phyloP scores from a whole-genome alignment of 2,329 filamentous ascomycete genomes.

The Xylariaceae sp. region DNA sequence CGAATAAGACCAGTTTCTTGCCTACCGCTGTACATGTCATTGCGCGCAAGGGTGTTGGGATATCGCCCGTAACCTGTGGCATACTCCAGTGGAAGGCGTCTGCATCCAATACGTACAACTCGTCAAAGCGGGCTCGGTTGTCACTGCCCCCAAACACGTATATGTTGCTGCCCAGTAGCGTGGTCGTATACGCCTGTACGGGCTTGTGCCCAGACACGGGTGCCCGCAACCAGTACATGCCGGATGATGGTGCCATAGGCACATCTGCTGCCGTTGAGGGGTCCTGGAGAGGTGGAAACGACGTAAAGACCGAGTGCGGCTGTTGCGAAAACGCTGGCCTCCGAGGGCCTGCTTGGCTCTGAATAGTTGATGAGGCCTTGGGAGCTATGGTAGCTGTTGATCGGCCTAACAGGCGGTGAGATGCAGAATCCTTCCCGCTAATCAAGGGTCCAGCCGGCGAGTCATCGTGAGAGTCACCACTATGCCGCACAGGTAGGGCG shows the following conservation, averaged over 20 bases:
- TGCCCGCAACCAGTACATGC: conserved; percentile 69
- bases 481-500: conserved; percentile 29
- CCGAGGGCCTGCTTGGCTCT: conserved; percentile 21
- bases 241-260: conserved; percentile 59
- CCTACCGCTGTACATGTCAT: conserved; percentile 70
- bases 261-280: conserved; percentile 56
- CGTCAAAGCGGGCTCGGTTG: conserved; percentile 63
- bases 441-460: conserved; percentile 31
- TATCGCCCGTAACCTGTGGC: conserved; percentile 60
- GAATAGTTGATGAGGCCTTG: conserved; percentile 20
- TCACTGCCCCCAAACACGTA: conserved; percentile 68
- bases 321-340: conserved; percentile 28
- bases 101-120: conserved; percentile 64
- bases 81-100: conserved; percentile 67
- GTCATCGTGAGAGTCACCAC: conserved; percentile 26
- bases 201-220: conserved; percentile 62
- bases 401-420: conserved; percentile 44
- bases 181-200: conserved; percentile 63
- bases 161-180: conserved; percentile 61
- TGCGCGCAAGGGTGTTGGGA: conserved; percentile 61
- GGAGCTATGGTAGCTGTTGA: conserved; percentile 50
- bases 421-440: conserved; percentile 28
- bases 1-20: conserved; percentile 67
- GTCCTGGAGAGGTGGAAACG: conserved; percentile 56
- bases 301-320: conserved; percentile 40